Conservation (phyloP, 345 rosid genomes). For the Eucalyptus sp. region DNA sequence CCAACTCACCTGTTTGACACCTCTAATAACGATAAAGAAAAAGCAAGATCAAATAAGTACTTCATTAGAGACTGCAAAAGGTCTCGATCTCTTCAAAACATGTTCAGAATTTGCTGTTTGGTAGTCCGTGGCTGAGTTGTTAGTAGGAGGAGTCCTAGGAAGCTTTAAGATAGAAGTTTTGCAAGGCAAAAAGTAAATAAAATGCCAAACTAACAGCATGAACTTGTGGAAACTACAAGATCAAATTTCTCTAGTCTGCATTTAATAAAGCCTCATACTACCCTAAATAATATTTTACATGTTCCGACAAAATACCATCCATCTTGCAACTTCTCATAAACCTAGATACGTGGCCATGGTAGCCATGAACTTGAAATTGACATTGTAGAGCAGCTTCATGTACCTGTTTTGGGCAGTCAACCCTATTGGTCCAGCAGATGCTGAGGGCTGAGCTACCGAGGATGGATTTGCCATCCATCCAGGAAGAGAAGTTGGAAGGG, state of each 20-base stretch:
- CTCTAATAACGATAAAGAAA: too few species aligned
- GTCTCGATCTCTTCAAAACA: too few species aligned
- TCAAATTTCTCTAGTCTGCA: not conserved
- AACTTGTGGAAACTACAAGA: not conserved
- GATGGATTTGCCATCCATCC: slow-evolving; percentile 81
- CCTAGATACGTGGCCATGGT: not conserved
- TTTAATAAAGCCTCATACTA: not conserved
- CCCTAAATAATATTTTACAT: not conserved
- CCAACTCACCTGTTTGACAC: too few species aligned
- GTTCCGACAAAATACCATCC: not conserved
- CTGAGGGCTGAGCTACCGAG: slow-evolving; percentile 52
- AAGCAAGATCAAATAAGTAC: too few species aligned
- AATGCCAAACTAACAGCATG: not conserved
- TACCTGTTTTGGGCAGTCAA: slow-evolving; percentile 57
- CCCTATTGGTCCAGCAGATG: slow-evolving; percentile 56
- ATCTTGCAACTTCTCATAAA: not conserved
- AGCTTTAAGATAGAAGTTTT: slow-evolving; percentile 44
- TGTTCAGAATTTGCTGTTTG: too few species aligned
- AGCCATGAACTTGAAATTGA: not conserved
- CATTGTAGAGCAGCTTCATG: not conserved
- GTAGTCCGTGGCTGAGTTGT: slow-evolving; percentile 43
- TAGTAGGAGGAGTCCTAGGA: slow-evolving; percentile 46
- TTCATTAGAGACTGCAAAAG: too few species aligned
- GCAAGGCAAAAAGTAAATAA: not conserved
- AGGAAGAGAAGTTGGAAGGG: slow-evolving; percentile 54